Evolutionary conservation across 495 filamentous ascomycete species (phyloP), one percentile per base, ranked within the genome.

Genomic region (Cetradonia linearis): DNA sequence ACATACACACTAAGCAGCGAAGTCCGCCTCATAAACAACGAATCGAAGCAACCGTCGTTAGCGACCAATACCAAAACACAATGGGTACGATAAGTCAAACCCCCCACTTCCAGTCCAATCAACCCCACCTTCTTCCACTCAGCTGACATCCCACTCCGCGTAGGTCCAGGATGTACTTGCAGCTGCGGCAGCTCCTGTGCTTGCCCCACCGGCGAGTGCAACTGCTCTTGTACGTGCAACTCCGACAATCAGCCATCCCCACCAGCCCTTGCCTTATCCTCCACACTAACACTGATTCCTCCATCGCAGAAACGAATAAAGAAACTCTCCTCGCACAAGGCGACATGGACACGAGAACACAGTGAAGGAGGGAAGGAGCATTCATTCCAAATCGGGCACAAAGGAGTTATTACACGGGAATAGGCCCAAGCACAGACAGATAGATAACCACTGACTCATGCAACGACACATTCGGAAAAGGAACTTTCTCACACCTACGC

Each of bases 161-260:
- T 31, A 68, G 66, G 38, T 59, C 66, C 66, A 47, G 66, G 66
- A 37, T 68, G 66, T 48, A 48, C 61, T n/a, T 68, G 66, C 61
- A 62, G 54, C 59, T 68, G 66, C 49, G 66, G 66, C 49, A 50
- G 28, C 48, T 58, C 61, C 27, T 68, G 66, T 52, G 54, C 49
- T 20, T 68, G 66, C 58, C 66, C 66, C 25, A 33, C 50, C 13
- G 66, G 66, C 13, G 42, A 57, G 36, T 68, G 66, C 66, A 68
- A 48, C 8, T 68, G 66, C 66, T 66, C 61, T 36, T 68, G 63
- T 55, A 62, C 25, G 42, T 54, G 36, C 36, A 40, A 10, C 5
- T 0, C n/a, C 28, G 14, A 6, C 4, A 4, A 23, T 25, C 42
- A 46, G 42, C 20, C 20, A 10, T 20, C 18, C 20, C 16, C 42